Base-by-base conservation (phyloP, 192 early-diverging fungal genomes). In the Linnemannia elongata region DNA sequence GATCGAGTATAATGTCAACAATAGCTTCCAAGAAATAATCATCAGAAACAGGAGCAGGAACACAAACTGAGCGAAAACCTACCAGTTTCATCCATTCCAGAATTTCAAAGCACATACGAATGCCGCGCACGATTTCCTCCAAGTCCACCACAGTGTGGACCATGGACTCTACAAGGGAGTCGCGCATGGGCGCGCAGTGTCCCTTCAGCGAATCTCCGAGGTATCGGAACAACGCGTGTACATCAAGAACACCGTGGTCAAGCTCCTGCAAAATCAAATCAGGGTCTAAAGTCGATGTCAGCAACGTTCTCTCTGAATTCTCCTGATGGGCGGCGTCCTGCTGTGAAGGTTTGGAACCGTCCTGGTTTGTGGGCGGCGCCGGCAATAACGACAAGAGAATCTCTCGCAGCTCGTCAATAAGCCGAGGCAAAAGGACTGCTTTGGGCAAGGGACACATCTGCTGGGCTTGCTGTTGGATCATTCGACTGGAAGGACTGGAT, bases 101-200 rank as follows among this genome's bases (percentile, higher is more conserved):
- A 77, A 95, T 88, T 49, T 96, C 94, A 87, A 97, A 97, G 69
- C 94, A 96, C 55, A 90, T 88, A 22, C 92, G 89, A 78, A 98
- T 89, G 6, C 94, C 94, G 22, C 91, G 88, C 22, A 89, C 91
- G 78, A 94, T 83, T 15, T 95, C 89, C 22, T 95, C 95, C 18
- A 78, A 87, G 69, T 91, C 82, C 36, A 92, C 93, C 30, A 90
- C 90, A 66, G 83, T 85, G 0, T 86, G 81, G 75, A 97, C 93
- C 72, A 88, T 87, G 17, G 94, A 94, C 72, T 96, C 92, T 3
- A 94, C 82, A 22, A 92, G 79, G 71, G 94, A 89, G 42, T 95
- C 90, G 17, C 92, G 91, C 85, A 87, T 87, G 18, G 95, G 93
- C 15, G 93, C 94, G 74, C 96, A 96, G 72, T 95, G 93, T 20